Percentiles rank a stretch among this genome's conserved stretches.
Conservation (phyloP, 2,329 filamentous ascomycete species). For the Penicillium frequentans region DNA sequence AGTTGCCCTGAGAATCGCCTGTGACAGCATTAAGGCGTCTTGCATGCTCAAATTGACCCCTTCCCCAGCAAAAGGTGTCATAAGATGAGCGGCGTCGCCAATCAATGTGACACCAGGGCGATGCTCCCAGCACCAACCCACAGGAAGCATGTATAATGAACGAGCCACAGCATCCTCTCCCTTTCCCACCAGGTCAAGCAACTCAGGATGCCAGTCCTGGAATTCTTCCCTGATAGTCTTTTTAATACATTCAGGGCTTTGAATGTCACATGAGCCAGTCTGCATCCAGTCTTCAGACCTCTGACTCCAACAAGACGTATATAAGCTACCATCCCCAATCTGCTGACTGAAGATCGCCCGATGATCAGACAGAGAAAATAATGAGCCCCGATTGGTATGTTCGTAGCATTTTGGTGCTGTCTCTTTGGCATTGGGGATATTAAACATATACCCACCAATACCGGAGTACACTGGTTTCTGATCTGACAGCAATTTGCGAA, state of each 20-base stretch:
- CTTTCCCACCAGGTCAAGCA: conserved; percentile 16
- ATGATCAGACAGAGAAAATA: conserved; percentile 25
- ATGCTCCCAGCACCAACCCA: conserved; percentile 24
- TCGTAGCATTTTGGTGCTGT: conserved; percentile 13
- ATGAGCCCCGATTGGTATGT: conserved; percentile 12
- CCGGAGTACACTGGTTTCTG: conserved; percentile 26
- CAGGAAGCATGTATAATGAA: conserved; percentile 26
- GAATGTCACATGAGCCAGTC: not conserved
- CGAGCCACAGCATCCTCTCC: conserved; percentile 8
- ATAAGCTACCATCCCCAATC: conserved; percentile 15
- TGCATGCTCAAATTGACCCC: conserved; percentile 21
- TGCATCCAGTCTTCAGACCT: conserved; percentile 11
- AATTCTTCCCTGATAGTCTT: not conserved
- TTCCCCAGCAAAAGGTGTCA: conserved; percentile 29
- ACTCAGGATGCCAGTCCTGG: conserved; percentile 13
- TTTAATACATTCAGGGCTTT: conserved; percentile 1
- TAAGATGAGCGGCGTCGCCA: conserved; percentile 30
- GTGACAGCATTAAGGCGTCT: conserved; percentile 6
- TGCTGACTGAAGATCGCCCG: conserved; percentile 27
- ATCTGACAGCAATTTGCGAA: conserved; percentile 26
- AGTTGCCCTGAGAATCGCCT: not conserved
- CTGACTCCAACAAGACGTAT: conserved; percentile 5
- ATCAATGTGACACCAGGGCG: conserved; percentile 23
- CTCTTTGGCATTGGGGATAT: conserved; percentile 21
- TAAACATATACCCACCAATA: conserved; percentile 13